These are phyloP conservation scores for Pyrenochaeta sp. DNA, from an alignment of 2,329 filamentous ascomycete species.

Conservation along the genomic window DNA sequence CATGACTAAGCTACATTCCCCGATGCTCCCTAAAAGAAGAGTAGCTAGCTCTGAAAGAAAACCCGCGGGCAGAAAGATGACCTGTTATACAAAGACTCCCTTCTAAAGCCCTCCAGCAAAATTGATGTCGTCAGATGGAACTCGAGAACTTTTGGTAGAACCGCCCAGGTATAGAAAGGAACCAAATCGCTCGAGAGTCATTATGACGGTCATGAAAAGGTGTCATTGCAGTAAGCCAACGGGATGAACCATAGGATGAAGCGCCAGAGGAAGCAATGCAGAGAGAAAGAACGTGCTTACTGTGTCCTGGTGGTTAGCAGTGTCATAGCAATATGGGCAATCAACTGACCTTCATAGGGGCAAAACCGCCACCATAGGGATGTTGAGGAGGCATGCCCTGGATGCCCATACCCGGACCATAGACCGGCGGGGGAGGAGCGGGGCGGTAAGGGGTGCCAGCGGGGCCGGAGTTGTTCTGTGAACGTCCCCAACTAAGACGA, in stretches of 20 bases:
- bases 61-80: conserved; percentile 42
- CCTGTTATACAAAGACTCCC: conserved; percentile 49
- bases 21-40: conserved; percentile 36
- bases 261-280: conserved; percentile 45
- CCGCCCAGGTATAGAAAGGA: conserved; percentile 45
- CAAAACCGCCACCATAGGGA: conserved; percentile 67
- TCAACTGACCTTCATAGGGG: conserved; percentile 68
- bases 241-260: conserved; percentile 42
- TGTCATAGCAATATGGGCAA: conserved; percentile 4
- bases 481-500: conserved; percentile 95
- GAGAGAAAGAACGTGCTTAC: conserved; percentile 50
- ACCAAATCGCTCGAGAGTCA: conserved; percentile 48
- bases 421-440: conserved; percentile 80
- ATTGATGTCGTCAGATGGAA: conserved; percentile 46
- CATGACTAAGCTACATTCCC: conserved; percentile 47
- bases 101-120: conserved; percentile 44
- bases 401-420: conserved; percentile 71
- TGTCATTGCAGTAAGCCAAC: conserved; percentile 47
- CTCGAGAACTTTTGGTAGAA: conserved; percentile 49
- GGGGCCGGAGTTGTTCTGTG: conserved; percentile 97
- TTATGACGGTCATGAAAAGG: conserved; percentile 47
- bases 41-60: conserved; percentile 39
- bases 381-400: conserved; percentile 71
- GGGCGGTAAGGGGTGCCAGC: conserved; percentile 97
- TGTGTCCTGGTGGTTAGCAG: conserved; percentile 26